Evolutionary conservation across 2,329 filamentous ascomycete species (phyloP).

Genomic region (Sclerotiophoma versabilis): DNA sequence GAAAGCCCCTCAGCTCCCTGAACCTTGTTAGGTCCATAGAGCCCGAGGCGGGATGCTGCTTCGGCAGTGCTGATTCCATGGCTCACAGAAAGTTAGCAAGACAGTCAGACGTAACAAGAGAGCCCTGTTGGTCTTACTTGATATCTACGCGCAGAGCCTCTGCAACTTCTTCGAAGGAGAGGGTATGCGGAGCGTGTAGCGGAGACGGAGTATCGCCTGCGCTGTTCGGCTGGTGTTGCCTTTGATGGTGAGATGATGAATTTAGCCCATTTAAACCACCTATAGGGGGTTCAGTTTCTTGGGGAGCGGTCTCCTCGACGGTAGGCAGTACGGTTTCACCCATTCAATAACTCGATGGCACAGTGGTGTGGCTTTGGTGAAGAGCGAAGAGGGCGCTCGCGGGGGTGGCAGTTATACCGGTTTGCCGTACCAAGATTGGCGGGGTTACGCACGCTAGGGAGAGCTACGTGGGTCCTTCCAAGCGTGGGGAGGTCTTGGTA

Average conservation of each 20-base stretch:
- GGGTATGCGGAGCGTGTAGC: constrained; percentile 46
- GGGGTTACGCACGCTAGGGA: constrained; percentile 41
- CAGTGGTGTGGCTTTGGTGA: constrained; percentile 41
- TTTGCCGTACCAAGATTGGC: constrained; percentile 30
- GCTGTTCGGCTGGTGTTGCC: constrained; percentile 32
- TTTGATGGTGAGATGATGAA: constrained; percentile 29
- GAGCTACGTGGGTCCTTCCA: constrained; percentile 39
- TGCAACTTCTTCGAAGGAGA: constrained; percentile 47
- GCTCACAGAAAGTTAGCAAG: constrained; percentile 35
- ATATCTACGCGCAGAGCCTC: constrained; percentile 46
- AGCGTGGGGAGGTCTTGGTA: constrained; percentile 28
- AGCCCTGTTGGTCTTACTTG: constrained; percentile 31
- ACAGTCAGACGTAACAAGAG: background rate
- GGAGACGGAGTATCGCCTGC: constrained; percentile 29
- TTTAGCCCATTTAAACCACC: constrained; percentile 46
- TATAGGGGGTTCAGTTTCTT: constrained; percentile 53
- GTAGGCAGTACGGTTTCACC: constrained; percentile 50
- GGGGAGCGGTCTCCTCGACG: constrained; percentile 51
- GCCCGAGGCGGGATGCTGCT: constrained; percentile 69
- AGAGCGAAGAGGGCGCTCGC: constrained; percentile 28
- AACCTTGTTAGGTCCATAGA: constrained; percentile 74
- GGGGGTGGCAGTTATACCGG: constrained; percentile 44
- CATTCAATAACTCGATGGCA: constrained; percentile 51
- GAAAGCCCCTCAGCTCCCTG: constrained; percentile 75
- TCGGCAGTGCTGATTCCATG: constrained; percentile 70